Percentiles rank a stretch among this genome's conserved stretches.
Evolutionary conservation across 768 basidiomycete species (phyloP).

Genomic region (Sporobolomyces roseus): DNA sequence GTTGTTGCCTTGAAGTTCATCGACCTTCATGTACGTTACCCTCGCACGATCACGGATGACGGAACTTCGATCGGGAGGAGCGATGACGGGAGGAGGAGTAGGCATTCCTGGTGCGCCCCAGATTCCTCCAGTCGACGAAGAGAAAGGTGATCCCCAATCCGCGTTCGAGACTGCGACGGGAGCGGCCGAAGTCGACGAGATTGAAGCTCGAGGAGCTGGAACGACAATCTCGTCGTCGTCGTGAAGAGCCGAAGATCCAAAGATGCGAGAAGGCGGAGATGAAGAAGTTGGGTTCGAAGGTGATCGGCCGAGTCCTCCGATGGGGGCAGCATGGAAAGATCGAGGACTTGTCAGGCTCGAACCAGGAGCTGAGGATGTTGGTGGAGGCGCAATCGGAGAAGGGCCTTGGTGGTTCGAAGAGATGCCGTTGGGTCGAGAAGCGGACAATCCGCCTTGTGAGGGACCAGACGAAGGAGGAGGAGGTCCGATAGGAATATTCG

Average conservation of each 20-base stretch:
- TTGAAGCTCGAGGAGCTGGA: conserved; percentile 10
- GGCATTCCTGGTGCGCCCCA: conserved; percentile 29
- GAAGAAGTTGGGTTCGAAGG: conserved; percentile 22
- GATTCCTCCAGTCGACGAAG: conserved; percentile 21
- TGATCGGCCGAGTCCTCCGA: conserved; percentile 33
- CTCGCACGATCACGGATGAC: conserved; percentile 42
- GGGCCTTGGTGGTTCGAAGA: conserved; percentile 13
- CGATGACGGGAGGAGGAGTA: conserved; percentile 17
- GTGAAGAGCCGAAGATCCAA: conserved; percentile 37
- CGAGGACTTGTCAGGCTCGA: conserved; percentile 15
- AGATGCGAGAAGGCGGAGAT: conserved; percentile 27
- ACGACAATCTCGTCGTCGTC: conserved; percentile 42
- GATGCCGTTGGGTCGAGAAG: conserved; percentile 12
- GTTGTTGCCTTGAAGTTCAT: conserved; percentile 31
- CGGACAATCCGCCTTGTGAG: conserved; percentile 19
- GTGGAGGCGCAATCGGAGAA: conserved; percentile 20
- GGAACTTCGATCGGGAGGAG: conserved; percentile 28
- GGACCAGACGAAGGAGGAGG: conserved; percentile 23
- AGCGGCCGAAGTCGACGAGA: conserved; percentile 12
- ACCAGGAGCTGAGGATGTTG: neutral
- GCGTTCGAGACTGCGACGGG: conserved; percentile 7
- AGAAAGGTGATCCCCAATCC: conserved; percentile 17
- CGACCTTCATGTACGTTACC: conserved; percentile 42
- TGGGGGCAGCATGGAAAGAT: conserved; percentile 18
- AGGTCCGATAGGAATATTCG: conserved; percentile 17